Conservation (phyloP, 148 eudicot genomes). For the Camellia japonica region DNA sequence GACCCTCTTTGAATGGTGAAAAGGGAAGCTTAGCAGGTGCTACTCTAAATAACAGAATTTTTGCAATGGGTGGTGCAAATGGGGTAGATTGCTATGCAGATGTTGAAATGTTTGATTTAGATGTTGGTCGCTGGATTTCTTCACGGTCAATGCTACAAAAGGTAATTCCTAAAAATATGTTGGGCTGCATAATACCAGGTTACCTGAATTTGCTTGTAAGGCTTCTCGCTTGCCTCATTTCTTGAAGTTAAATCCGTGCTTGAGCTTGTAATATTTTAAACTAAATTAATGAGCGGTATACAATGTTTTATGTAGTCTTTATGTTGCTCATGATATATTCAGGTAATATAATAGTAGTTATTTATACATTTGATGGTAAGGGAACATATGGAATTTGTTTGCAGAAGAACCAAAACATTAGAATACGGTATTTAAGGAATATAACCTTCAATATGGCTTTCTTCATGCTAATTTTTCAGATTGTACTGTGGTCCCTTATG, state of each 20-base stretch:
- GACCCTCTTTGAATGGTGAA: constrained; percentile 45
- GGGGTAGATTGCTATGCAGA: constrained; percentile 55
- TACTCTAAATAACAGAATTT: constrained; percentile 56
- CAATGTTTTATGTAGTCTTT: not conserved
- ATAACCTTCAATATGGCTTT: not conserved
- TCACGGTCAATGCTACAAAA: constrained; percentile 71
- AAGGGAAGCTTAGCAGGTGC: constrained; percentile 75
- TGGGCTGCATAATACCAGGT: constrained; percentile 1
- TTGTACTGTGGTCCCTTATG: not conserved
- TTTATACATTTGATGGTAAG: not conserved
- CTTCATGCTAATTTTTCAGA: not conserved
- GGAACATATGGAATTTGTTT: not conserved
- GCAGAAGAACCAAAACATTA: constrained; percentile 5
- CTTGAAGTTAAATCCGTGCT: not conserved
- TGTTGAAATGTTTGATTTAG: constrained; percentile 77
- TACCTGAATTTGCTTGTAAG: constrained; percentile 1
- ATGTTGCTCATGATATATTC: not conserved
- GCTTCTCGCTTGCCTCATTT: constrained; percentile 11
- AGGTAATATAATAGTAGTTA: not conserved
- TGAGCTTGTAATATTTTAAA: not conserved
- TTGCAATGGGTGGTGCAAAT: constrained; percentile 84
- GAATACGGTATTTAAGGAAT: not conserved
- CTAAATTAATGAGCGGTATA: not conserved
- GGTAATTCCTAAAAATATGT: constrained; percentile 35
- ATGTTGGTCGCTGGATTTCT: constrained; percentile 75